A percentile compares a stretch with the other conserved stretches of the same genome.
Conservation (phyloP, 2,329 filamentous ascomycete species). For the Phoma sp. region DNA sequence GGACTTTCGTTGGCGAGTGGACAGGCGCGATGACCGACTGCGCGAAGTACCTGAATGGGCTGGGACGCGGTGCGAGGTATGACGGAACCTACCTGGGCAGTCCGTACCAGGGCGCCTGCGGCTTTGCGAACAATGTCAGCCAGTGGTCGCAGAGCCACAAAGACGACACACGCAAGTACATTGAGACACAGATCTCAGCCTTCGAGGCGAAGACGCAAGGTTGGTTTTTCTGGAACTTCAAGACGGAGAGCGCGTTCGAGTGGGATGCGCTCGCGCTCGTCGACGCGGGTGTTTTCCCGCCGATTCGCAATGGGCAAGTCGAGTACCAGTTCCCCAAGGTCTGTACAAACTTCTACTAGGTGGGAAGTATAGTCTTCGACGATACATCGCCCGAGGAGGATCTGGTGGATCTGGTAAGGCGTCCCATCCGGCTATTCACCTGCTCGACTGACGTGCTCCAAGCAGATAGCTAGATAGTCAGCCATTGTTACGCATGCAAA, state of each 20-base stretch:
- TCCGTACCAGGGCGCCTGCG: constrained; percentile 61
- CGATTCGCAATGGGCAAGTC: constrained; percentile 25
- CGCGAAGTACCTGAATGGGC: constrained; percentile 60
- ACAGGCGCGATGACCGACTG: constrained; percentile 70
- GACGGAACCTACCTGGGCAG: constrained; percentile 61
- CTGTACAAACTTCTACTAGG: constrained; percentile 24
- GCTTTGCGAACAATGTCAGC: constrained; percentile 56
- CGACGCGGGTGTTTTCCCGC: constrained; percentile 59
- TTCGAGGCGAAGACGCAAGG: constrained; percentile 60
- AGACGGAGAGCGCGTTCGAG: constrained; percentile 60
- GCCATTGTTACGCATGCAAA: constrained; percentile 13
- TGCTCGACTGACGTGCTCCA: background rate
- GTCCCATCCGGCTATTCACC: background rate
- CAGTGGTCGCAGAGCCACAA: constrained; percentile 56
- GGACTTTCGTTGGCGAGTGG: constrained; percentile 72
- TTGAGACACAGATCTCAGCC: constrained; percentile 61
- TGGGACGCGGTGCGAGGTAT: constrained; percentile 65
- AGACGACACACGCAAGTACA: constrained; percentile 57
- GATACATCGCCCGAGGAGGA: too few species aligned
- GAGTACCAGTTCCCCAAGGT: constrained; percentile 30
- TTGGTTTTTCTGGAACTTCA: constrained; percentile 65
- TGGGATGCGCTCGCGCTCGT: constrained; percentile 61
- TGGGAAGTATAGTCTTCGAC: background rate
- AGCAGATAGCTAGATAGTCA: constrained; percentile 3
- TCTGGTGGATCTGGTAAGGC: background rate